phyloP scores from a whole-genome alignment of 2,329 filamentous ascomycete species.

The Fusarium mundagurra region DNA sequence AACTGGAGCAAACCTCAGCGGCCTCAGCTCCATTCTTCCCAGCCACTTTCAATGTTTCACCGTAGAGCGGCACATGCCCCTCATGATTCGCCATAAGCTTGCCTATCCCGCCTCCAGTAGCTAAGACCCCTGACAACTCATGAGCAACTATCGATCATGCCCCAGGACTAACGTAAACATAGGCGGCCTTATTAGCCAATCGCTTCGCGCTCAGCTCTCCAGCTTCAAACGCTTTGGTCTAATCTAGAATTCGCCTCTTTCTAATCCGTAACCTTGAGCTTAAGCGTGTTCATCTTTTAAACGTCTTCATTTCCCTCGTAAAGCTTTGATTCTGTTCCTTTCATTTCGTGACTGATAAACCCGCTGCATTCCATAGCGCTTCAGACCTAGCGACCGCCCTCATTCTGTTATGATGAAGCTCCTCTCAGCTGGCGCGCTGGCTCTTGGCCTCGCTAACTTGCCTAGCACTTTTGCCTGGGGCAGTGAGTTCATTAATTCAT shows the following conservation, averaged over 20 bases:
- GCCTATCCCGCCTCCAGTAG: background rate
- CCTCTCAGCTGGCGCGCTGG: constrained; percentile 40
- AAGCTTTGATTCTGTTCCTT: background rate
- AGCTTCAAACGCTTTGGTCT: constrained; percentile 18
- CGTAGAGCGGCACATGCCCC: constrained; percentile 32
- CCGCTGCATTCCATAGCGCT: background rate
- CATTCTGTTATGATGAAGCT: constrained; percentile 46
- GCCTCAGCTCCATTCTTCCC: background rate
- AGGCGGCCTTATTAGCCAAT: constrained; percentile 22
- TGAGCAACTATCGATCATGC: constrained; percentile 34
- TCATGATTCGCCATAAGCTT: constrained; percentile 36
- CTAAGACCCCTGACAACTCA: constrained; percentile 14
- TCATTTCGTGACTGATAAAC: background rate
- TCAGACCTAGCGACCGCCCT: background rate
- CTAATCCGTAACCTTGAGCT: background rate
- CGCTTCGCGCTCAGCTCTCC: constrained; percentile 26
- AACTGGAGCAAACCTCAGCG: background rate
- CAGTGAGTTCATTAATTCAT: constrained; percentile 47
- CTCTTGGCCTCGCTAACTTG: constrained; percentile 46
- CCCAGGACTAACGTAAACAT: constrained; percentile 12
- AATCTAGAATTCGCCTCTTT: constrained; percentile 19
- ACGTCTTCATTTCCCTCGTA: constrained; percentile 1
- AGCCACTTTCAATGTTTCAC: constrained; percentile 34
- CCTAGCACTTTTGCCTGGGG: constrained; percentile 54
- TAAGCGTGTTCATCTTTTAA: constrained; percentile 1